Evolutionary conservation across 192 early-diverging fungal genomes (phyloP).

Genomic region (Pecoramyces ruminantium): DNA sequence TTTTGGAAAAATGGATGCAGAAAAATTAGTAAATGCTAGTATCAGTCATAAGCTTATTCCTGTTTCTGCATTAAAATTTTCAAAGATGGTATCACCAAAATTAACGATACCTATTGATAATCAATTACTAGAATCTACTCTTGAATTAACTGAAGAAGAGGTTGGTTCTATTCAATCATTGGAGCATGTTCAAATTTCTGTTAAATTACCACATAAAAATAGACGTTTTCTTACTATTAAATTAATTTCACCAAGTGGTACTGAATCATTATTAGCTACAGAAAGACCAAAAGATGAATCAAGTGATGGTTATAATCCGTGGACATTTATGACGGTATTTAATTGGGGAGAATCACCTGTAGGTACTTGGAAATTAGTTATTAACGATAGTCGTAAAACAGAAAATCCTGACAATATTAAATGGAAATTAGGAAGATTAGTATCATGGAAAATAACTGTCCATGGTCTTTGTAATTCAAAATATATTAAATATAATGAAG

Average conservation of each 20-base stretch:
- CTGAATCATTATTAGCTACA: conserved; percentile 21
- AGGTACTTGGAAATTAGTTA: conserved; percentile 18
- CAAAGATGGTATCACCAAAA: not conserved
- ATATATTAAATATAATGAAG: not conserved
- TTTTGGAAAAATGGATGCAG: conserved; percentile 79
- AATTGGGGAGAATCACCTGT: conserved; percentile 25
- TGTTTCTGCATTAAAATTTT: not conserved
- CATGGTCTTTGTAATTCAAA: not conserved
- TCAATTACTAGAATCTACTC: not conserved
- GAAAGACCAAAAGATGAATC: conserved; percentile 16
- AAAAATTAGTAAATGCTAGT: conserved; percentile 48
- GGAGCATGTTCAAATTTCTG: conserved; percentile 78
- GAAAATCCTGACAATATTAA: not conserved
- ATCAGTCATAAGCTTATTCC: not conserved
- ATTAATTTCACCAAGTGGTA: conserved; percentile 15
- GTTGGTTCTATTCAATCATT: conserved; percentile 17
- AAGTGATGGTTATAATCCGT: conserved; percentile 19
- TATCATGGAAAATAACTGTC: not conserved
- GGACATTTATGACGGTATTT: conserved; percentile 35
- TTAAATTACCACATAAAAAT: conserved; percentile 58
- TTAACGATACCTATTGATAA: not conserved
- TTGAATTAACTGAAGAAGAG: not conserved
- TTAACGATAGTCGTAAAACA: not conserved
- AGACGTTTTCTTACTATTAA: conserved; percentile 16
- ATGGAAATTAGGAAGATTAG: not conserved